Evolutionary conservation across 257 asterid species (phyloP).

Genomic region (Solanum etuberosum): DNA sequence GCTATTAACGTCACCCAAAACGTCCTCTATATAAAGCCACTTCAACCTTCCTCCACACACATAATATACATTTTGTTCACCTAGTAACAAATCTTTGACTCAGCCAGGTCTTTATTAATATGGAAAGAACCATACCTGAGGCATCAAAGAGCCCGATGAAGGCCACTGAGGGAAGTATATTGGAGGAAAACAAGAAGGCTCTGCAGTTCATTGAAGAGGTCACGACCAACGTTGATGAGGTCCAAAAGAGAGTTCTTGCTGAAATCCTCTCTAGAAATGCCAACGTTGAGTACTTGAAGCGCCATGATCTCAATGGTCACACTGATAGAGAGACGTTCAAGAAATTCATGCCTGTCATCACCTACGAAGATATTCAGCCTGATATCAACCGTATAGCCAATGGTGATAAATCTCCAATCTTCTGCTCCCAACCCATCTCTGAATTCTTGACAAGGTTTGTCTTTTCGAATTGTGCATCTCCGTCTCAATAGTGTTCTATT

Average conservation of each 20-base stretch:
- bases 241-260: conserved; percentile 24
- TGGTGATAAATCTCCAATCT: conserved; percentile 23
- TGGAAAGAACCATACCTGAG: conserved; percentile 9
- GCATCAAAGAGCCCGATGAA: neutral
- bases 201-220: conserved; percentile 26
- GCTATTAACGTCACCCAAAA: neutral
- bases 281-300: conserved; percentile 19
- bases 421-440: conserved; percentile 25
- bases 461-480: neutral
- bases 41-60: neutral
- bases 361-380: conserved; percentile 23
- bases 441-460: conserved; percentile 29
- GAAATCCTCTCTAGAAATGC: conserved; percentile 22
- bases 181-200: conserved; percentile 13
- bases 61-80: neutral
- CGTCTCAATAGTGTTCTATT: neutral
- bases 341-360: conserved; percentile 21
- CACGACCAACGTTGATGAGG: conserved; percentile 15
- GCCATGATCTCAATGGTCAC: conserved; percentile 16
- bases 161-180: neutral
- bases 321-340: conserved; percentile 25
- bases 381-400: conserved; percentile 21
- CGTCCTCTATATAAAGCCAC: neutral
- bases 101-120: neutral
- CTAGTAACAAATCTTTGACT: neutral